These are phyloP conservation scores for Scleromitrula shiraiana DNA, from an alignment of 2,329 filamentous ascomycete genomes.

Conservation along the genomic window DNA sequence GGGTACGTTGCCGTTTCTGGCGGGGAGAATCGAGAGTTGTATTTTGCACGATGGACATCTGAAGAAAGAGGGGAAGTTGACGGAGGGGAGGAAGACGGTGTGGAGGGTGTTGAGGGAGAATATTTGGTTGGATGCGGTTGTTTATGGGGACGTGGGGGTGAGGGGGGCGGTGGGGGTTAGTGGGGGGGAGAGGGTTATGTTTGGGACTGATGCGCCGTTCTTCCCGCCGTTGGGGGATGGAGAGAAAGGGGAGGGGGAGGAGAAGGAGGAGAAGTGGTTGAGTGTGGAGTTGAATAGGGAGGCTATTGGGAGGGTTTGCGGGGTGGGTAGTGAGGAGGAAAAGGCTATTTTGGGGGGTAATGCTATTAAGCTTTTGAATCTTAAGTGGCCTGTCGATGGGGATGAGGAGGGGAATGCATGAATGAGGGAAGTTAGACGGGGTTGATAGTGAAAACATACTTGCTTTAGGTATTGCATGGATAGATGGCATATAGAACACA, in stretches of 20 bases:
- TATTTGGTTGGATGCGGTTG: constrained; percentile 80
- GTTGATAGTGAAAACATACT: too few species aligned
- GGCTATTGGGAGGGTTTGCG: constrained; percentile 47
- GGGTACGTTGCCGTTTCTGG: constrained; percentile 80
- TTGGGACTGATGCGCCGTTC: constrained; percentile 78
- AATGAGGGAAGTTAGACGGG: too few species aligned
- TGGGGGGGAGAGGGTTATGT: constrained; percentile 64
- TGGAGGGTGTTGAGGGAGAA: constrained; percentile 65
- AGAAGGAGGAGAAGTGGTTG: constrained; percentile 55
- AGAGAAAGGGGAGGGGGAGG: constrained; percentile 55
- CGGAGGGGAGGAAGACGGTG: constrained; percentile 41
- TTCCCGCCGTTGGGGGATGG: constrained; percentile 68
- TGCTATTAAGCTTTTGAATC: constrained; percentile 44
- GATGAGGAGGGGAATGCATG: not conserved
- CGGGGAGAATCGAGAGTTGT: constrained; percentile 81
- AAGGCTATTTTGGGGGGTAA: constrained; percentile 53
- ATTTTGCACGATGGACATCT: constrained; percentile 75
- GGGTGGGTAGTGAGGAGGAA: constrained; percentile 37
- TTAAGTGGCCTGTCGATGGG: constrained; percentile 2
- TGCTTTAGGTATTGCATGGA: too few species aligned
- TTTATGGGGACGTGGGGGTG: constrained; percentile 69
- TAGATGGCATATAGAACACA: too few species aligned
- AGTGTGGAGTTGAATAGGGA: constrained; percentile 54
- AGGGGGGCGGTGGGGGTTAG: constrained; percentile 62
- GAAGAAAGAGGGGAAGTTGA: constrained; percentile 50